Evolutionary conservation across 2,329 filamentous ascomycete genomes (phyloP), one percentile per base, ranked within the genome.

Genomic region (Tolypocladium inflatum): DNA sequence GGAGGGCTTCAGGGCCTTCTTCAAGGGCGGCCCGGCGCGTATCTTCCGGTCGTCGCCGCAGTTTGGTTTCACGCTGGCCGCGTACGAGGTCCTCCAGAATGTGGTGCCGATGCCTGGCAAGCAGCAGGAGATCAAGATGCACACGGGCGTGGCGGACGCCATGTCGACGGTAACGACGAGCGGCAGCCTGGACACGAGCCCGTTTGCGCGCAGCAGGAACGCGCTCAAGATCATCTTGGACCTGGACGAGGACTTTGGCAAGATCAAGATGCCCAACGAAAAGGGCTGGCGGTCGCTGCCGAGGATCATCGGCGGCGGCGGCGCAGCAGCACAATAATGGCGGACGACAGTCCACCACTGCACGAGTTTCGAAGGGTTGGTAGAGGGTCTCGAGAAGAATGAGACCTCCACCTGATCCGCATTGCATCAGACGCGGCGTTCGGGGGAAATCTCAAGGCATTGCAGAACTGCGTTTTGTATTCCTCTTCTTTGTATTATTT

Each of bases 21-120:
- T 97, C 86, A 97, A 97, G 80, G 94, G 94, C 65, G 94, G 94
- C 1, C 92, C 93, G 1, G 94, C 94, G 10, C 90, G 94, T 78
- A 95, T 99, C 68, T 76, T 97, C 71, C 88, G 94, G 68, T 97
- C 91, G 0, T 97, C 91, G 15, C 94, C 94, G 19, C 94, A 99
- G 71, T 99, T 99, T 72, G 94, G 94, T 63, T 97, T 97, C 79
- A 99, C 94, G 0, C 85, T 99, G 30, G 94, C 94, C 4, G 89
- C 90, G 50, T 99, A 97, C 74, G 94, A 99, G 74, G 81, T 99
- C 42, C 79, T 99, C 55, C 91, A 97, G 76, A 89, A 80, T 61
- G 57, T 86, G 50, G 76, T 97, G 51, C 94, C 94, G 7, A 71
- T 74, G 68, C 91, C 91, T 2, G 90, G 90, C 56, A 77, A 76